Percentiles rank a stretch among this genome's conserved stretches.
Evolutionary conservation across 192 early-diverging fungal species (phyloP).

Genomic region (Podila verticillata): DNA sequence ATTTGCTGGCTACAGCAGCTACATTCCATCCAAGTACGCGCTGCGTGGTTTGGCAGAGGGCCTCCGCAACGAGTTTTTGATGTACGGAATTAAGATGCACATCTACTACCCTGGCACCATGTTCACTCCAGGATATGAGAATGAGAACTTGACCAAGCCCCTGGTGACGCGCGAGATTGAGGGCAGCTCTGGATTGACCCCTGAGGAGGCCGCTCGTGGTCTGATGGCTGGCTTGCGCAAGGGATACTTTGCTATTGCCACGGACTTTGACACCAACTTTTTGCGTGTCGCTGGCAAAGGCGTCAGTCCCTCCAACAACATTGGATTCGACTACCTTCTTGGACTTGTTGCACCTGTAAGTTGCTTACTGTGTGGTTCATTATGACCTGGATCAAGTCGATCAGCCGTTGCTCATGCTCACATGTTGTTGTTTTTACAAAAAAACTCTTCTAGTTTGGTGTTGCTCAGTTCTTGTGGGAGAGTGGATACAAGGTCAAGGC

Average conservation of each 20-base stretch:
- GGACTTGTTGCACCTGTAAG: slow-evolving; percentile 31
- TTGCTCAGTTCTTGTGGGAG: slow-evolving; percentile 32
- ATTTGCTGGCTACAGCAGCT: slow-evolving; percentile 73
- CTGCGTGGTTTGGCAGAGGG: slow-evolving; percentile 77
- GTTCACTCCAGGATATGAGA: slow-evolving; percentile 73
- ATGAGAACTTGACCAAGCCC: slow-evolving; percentile 80
- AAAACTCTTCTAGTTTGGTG: slow-evolving; percentile 25
- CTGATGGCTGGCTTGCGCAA: slow-evolving; percentile 53
- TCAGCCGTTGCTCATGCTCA: neutral
- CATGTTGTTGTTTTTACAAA: neutral
- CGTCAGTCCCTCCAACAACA: slow-evolving; percentile 21
- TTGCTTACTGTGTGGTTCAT: neutral
- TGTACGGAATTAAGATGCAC: slow-evolving; percentile 71
- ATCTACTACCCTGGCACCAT: slow-evolving; percentile 81
- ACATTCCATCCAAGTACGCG: slow-evolving; percentile 78
- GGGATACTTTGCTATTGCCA: slow-evolving; percentile 41
- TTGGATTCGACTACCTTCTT: slow-evolving; percentile 32
- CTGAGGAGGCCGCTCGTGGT: slow-evolving; percentile 67
- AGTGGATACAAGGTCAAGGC: slow-evolving; percentile 26
- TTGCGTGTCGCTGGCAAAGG: slow-evolving; percentile 33
- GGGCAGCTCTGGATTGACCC: slow-evolving; percentile 66
- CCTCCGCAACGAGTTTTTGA: slow-evolving; percentile 69
- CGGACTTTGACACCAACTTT: slow-evolving; percentile 44
- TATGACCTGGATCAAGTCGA: neutral
- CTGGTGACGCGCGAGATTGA: slow-evolving; percentile 75